Conservation (phyloP, 768 basidiomycete genomes). For the Chalciporus sphaerocephalus region DNA sequence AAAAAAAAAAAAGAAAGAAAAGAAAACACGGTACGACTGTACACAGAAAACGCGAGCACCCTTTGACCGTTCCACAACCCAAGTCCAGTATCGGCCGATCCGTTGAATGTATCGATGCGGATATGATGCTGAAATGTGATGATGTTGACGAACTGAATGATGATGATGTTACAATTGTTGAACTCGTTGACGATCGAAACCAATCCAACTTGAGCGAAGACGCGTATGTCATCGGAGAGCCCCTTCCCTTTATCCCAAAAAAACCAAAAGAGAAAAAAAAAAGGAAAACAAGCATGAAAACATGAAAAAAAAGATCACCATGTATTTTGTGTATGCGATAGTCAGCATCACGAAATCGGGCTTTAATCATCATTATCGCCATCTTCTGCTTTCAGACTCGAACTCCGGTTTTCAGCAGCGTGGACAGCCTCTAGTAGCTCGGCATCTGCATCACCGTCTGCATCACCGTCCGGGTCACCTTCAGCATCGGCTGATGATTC, state of each 20-base stretch:
- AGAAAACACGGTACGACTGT: too few species aligned
- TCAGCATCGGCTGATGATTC: conserved; percentile 29
- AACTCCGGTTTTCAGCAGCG: conserved; percentile 44
- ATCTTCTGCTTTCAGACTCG: conserved; percentile 29
- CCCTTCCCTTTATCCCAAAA: neutral
- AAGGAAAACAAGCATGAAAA: neutral
- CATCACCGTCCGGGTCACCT: conserved; percentile 37
- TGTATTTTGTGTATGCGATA: too few species aligned
- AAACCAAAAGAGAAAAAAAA: neutral
- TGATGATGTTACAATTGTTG: neutral
- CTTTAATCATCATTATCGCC: conserved; percentile 22
- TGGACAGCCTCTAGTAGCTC: conserved; percentile 51
- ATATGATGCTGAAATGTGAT: too few species aligned
- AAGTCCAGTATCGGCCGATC: too few species aligned
- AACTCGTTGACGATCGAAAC: neutral
- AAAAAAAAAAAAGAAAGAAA: too few species aligned
- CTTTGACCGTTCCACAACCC: too few species aligned
- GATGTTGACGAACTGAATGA: too few species aligned
- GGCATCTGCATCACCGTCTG: conserved; percentile 34
- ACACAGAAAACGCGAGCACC: neutral
- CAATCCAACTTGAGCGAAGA: neutral
- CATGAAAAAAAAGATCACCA: neutral
- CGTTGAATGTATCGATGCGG: too few species aligned
- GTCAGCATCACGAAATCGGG: too few species aligned
- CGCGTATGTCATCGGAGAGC: too few species aligned